phyloP scores from a whole-genome alignment of 1,284 basidiomycete genomes.

The Coriolopsis trogii region DNA sequence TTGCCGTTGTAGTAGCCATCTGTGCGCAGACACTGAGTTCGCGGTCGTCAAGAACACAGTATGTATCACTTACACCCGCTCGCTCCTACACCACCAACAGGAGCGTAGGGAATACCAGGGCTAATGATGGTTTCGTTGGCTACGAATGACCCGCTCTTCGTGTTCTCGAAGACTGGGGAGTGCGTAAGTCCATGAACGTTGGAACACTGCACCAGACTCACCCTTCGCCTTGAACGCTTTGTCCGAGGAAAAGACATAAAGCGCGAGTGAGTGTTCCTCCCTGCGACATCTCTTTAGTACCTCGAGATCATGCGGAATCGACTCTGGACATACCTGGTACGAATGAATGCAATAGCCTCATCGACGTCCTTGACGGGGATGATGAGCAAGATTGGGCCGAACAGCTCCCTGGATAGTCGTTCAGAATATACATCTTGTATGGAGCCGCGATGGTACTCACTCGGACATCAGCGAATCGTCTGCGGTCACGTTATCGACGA shows the following conservation, averaged over 20 bases:
- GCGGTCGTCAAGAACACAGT: not conserved
- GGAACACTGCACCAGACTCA: conserved; percentile 29
- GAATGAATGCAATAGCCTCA: conserved; percentile 73
- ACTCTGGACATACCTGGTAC: conserved; percentile 47
- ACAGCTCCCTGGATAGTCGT: conserved; percentile 33
- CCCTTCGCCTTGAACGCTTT: conserved; percentile 62
- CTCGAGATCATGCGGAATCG: not conserved
- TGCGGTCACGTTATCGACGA: conserved; percentile 60
- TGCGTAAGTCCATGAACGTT: not conserved
- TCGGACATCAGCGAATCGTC: conserved; percentile 80
- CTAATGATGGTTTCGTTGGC: conserved; percentile 66
- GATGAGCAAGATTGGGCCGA: conserved; percentile 60
- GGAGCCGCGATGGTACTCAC: conserved; percentile 35
- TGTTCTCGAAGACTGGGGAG: conserved; percentile 60
- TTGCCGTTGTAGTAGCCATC: conserved; percentile 69
- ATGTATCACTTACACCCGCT: conserved; percentile 61
- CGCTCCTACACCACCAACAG: conserved; percentile 72
- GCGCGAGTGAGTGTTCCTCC: conserved; percentile 74
- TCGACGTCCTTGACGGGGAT: conserved; percentile 74
- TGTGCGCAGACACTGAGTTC: conserved; percentile 27
- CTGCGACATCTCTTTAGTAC: not conserved
- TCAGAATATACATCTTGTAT: not conserved
- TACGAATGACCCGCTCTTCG: conserved; percentile 63
- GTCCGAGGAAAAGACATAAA: conserved; percentile 77
- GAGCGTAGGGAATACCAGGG: conserved; percentile 55